Conservation (phyloP, 2,329 filamentous ascomycete genomes). For the Fulvia fulva region DNA sequence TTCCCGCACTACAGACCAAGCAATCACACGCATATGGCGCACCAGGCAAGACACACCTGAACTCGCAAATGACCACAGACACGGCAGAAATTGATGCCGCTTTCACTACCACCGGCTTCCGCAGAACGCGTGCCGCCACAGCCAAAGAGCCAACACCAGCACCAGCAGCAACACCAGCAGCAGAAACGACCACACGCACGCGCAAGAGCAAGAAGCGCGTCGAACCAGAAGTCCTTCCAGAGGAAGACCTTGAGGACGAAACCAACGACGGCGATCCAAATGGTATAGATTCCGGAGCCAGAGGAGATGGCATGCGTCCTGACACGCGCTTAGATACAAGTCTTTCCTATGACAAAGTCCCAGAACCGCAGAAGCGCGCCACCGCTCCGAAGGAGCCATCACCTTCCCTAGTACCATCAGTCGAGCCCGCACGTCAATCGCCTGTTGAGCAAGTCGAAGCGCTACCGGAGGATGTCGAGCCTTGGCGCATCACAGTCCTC, state of each 20-base stretch:
- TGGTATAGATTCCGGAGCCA: background rate
- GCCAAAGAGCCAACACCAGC: background rate
- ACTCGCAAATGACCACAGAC: slow-evolving; percentile 13
- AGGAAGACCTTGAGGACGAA: background rate
- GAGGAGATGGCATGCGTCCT: background rate
- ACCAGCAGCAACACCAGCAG: background rate
- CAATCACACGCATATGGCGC: slow-evolving; percentile 20
- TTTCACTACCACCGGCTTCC: slow-evolving; percentile 8
- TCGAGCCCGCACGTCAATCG: background rate
- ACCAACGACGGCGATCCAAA: background rate
- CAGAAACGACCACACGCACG: background rate
- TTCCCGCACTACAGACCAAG: slow-evolving; percentile 14
- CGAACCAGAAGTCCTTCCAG: background rate
- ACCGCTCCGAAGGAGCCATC: background rate
- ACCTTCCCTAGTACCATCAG: background rate
- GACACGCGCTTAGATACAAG: background rate
- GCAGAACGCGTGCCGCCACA: background rate
- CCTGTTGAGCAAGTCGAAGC: background rate
- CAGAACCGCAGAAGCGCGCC: background rate
- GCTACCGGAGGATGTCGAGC: background rate
- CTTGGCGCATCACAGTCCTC: background rate
- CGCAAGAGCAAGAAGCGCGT: background rate
- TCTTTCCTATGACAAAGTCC: background rate
- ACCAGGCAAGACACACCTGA: slow-evolving; percentile 14
- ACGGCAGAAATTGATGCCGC: slow-evolving; percentile 13